phyloP scores from a whole-genome alignment of 257 asterid species.

The Pogostemon cablin region DNA sequence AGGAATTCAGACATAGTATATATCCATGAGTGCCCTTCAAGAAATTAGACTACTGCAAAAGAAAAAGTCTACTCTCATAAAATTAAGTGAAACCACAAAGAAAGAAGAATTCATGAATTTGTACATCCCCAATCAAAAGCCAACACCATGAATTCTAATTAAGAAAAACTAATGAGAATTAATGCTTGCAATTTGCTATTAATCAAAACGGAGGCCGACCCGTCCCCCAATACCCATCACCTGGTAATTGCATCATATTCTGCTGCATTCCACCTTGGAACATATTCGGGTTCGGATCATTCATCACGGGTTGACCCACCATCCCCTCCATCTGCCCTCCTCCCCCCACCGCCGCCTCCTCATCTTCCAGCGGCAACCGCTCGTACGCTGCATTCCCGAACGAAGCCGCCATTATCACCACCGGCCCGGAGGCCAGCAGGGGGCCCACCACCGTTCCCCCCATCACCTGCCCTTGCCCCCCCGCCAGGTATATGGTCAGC shows the following conservation, averaged over 20 bases:
- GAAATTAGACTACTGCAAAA: background rate
- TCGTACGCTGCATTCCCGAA: slow-evolving; percentile 94
- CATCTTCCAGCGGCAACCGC: slow-evolving; percentile 83
- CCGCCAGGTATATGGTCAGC: slow-evolving; percentile 75
- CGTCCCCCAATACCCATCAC: slow-evolving; percentile 75
- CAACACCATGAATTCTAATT: slow-evolving; percentile 5
- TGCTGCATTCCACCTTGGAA: slow-evolving; percentile 58
- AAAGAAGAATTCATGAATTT: slow-evolving; percentile 51
- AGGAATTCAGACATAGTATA: background rate
- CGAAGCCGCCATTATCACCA: slow-evolving; percentile 91
- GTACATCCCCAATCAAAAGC: slow-evolving; percentile 44
- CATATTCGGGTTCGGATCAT: slow-evolving; percentile 41
- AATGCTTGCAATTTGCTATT: background rate
- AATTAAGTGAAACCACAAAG: slow-evolving; percentile 16
- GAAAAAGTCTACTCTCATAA: slow-evolving; percentile 27
- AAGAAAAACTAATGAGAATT: slow-evolving; percentile 22
- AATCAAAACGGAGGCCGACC: slow-evolving; percentile 70
- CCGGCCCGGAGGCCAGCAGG: slow-evolving; percentile 80
- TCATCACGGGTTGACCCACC: slow-evolving; percentile 42
- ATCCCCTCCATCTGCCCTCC: slow-evolving; percentile 46
- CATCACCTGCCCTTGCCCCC: slow-evolving; percentile 93
- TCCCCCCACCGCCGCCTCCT: slow-evolving; percentile 36
- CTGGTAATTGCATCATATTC: slow-evolving; percentile 65
- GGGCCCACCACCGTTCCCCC: slow-evolving; percentile 96
- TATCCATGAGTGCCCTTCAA: background rate